Conservation (phyloP, 257 asterid genomes). For the Rehmannia glutinosa region DNA sequence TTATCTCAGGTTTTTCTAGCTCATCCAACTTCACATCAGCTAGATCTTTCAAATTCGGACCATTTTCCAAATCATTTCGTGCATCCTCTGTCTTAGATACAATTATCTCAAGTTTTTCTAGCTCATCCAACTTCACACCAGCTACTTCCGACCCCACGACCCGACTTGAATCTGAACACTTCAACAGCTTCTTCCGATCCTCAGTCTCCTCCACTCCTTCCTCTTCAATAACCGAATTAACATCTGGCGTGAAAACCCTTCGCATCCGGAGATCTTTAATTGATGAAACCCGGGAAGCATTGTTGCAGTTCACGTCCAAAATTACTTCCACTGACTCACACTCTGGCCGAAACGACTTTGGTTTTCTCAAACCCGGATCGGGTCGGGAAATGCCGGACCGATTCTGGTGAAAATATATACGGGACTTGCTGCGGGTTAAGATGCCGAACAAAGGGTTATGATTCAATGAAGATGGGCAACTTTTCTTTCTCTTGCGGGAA, state of each 20-base stretch:
- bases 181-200: slow-evolving; percentile 10
- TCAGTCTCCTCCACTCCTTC: slow-evolving; percentile 6
- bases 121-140: too few relatives aligned
- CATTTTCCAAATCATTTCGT: too few relatives aligned
- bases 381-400: slow-evolving; percentile 36
- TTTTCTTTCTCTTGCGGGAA: slow-evolving; percentile 29
- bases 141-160: not conserved
- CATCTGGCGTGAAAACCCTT: slow-evolving; percentile 41
- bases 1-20: not conserved
- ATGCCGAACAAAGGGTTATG: slow-evolving; percentile 15
- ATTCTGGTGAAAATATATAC: slow-evolving; percentile 25
- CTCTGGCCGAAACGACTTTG: not conserved
- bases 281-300: slow-evolving; percentile 21
- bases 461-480: not conserved
- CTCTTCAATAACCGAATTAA: slow-evolving; percentile 17
- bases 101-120: too few relatives aligned
- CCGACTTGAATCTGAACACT: slow-evolving; percentile 7
- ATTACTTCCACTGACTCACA: slow-evolving; percentile 7
- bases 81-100: too few relatives aligned
- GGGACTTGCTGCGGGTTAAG: slow-evolving; percentile 48
- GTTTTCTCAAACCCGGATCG: slow-evolving; percentile 12
- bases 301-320: slow-evolving; percentile 2
- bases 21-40: slow-evolving; percentile 8
- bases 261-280: slow-evolving; percentile 45
- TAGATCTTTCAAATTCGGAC: too few relatives aligned